Conservation (phyloP, 192 early-diverging fungal genomes). For the Coemansia sp. region DNA sequence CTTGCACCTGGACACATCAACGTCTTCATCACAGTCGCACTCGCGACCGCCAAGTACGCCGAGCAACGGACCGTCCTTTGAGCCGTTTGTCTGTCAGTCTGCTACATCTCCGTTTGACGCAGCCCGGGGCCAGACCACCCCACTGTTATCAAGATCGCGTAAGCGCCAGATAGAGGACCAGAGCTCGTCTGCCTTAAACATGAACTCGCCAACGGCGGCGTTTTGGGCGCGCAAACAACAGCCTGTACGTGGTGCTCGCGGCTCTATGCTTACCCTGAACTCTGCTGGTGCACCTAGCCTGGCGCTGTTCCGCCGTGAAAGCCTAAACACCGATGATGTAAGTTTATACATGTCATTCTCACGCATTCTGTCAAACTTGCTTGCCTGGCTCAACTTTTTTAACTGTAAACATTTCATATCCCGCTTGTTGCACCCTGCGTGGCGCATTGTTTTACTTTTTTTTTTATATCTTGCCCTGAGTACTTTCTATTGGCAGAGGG, state of each 20-base stretch:
- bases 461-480: not conserved
- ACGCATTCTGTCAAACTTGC: not conserved
- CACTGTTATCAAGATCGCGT: constrained; percentile 27
- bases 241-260: not conserved
- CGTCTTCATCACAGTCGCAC: not conserved
- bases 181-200: constrained; percentile 22
- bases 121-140: constrained; percentile 17
- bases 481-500: not conserved
- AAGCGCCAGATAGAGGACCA: constrained; percentile 37
- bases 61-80: constrained; percentile 19
- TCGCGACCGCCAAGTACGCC: not conserved
- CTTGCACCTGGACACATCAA: constrained; percentile 28
- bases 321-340: constrained; percentile 39
- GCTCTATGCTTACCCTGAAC: constrained; percentile 21
- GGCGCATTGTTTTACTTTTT: constrained; percentile 9
- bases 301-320: constrained; percentile 31
- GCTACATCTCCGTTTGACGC: constrained; percentile 13
- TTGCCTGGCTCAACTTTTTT: constrained; percentile 2
- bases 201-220: constrained; percentile 25
- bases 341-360: constrained; percentile 12
- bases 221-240: constrained; percentile 29
- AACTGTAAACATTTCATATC: constrained; percentile 15
- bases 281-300: constrained; percentile 12
- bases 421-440: constrained; percentile 9
- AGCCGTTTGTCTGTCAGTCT: constrained; percentile 23